phyloP scores from a whole-genome alignment of 768 basidiomycete genomes.

The Galerina marginata region DNA sequence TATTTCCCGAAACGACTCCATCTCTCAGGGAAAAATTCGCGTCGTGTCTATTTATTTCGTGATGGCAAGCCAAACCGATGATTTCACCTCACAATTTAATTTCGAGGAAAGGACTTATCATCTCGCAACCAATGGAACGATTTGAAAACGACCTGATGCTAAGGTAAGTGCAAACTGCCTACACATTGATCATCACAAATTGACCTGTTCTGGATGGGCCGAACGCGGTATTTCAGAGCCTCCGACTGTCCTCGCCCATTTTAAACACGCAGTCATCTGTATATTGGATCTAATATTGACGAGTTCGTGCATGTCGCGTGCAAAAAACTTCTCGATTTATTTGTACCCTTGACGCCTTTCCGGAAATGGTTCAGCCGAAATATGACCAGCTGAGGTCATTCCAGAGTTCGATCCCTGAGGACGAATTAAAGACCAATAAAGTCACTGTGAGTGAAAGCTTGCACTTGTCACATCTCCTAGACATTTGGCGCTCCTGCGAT shows the following conservation, averaged over 20 bases:
- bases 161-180: no score
- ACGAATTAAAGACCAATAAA: no score
- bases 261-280: slow-evolving; percentile 5
- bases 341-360: slow-evolving; percentile 18
- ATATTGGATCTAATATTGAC: slow-evolving; percentile 16
- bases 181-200: slow-evolving; percentile 4
- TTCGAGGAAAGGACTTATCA: background rate
- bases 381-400: slow-evolving; percentile 21
- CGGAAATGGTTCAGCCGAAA: slow-evolving; percentile 32
- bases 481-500: slow-evolving; percentile 7
- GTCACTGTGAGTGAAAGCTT: background rate
- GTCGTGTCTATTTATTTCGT: slow-evolving; percentile 11
- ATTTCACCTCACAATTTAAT: background rate
- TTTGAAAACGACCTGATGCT: background rate
- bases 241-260: slow-evolving; percentile 35
- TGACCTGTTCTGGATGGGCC: slow-evolving; percentile 33
- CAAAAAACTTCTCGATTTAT: slow-evolving; percentile 18
- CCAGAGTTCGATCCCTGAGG: no score
- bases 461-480: slow-evolving; percentile 18
- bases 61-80: slow-evolving; percentile 3
- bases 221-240: slow-evolving; percentile 36
- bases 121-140: background rate
- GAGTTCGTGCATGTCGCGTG: slow-evolving; percentile 3
- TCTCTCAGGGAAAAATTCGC: slow-evolving; percentile 1
- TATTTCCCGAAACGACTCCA: slow-evolving; percentile 12